A percentile compares a stretch with the other conserved stretches of the same genome.
These are phyloP conservation scores for Linnemannia exigua DNA, from an alignment of 192 early-diverging fungal species.

Conservation along the genomic window DNA sequence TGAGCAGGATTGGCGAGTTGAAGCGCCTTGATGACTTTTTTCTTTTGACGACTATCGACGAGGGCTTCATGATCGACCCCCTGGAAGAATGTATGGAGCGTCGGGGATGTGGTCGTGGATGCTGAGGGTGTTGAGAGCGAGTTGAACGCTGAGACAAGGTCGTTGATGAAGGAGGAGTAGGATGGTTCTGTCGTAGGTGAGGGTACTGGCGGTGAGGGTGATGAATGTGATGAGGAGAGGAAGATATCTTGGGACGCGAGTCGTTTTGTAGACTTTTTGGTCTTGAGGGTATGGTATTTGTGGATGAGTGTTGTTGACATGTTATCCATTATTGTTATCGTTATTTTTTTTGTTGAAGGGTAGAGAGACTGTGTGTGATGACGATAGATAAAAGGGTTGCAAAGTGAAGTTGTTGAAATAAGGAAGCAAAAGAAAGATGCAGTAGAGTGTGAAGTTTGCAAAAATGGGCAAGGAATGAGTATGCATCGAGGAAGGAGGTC, in stretches of 20 bases:
- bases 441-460: too few species aligned
- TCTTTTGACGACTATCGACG: slow-evolving; percentile 33
- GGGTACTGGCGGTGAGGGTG: not conserved
- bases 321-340: not conserved
- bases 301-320: slow-evolving; percentile 22
- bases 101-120: slow-evolving; percentile 17
- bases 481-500: too few species aligned
- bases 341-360: not conserved
- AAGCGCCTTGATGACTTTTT: slow-evolving; percentile 43
- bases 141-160: slow-evolving; percentile 40
- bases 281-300: slow-evolving; percentile 31
- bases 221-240: not conserved
- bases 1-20: slow-evolving; percentile 33
- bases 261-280: slow-evolving; percentile 11
- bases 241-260: slow-evolving; percentile 19
- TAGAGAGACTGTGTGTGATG: not conserved
- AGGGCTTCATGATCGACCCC: slow-evolving; percentile 33
- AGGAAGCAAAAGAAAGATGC: too few species aligned
- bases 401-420: too few species aligned
- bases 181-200: not conserved
- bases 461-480: too few species aligned
- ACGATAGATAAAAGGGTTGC: not conserved
- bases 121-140: slow-evolving; percentile 20
- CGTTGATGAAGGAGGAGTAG: slow-evolving; percentile 31
- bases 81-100: slow-evolving; percentile 31